A percentile compares a stretch with the other conserved stretches of the same genome.
These are phyloP conservation scores for Aquanectria penicillioides DNA, from an alignment of 2,329 filamentous ascomycete species.

Conservation along the genomic window DNA sequence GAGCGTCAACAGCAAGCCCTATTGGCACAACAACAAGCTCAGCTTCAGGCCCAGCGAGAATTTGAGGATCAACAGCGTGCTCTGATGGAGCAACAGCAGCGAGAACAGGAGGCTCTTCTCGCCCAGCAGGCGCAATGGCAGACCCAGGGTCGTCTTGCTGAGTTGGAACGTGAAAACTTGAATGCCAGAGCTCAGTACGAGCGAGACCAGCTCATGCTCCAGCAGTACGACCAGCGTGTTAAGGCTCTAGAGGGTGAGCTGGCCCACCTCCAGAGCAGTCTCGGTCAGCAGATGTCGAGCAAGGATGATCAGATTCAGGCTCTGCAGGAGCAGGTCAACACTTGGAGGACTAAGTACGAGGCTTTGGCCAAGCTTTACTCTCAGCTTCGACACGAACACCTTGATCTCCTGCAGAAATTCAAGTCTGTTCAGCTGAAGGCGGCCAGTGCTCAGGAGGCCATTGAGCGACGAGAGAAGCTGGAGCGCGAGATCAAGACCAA, in stretches of 20 bases:
- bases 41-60: conserved; percentile 88
- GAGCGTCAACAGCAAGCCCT: conserved; percentile 87
- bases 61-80: conserved; percentile 95
- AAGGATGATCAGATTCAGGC: conserved; percentile 95
- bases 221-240: conserved; percentile 95
- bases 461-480: conserved; percentile 92
- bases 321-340: conserved; percentile 96
- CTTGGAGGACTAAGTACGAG: conserved; percentile 97
- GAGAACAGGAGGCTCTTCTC: conserved; percentile 90
- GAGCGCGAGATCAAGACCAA: conserved; percentile 99
- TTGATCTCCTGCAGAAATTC: conserved; percentile 95
- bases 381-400: conserved; percentile 91
- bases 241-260: conserved; percentile 93
- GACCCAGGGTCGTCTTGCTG: conserved; percentile 93
- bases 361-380: conserved; percentile 96
- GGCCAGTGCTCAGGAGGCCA: conserved; percentile 95
- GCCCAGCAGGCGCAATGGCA: conserved; percentile 92
- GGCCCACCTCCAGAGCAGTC: conserved; percentile 81
- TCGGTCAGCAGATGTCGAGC: conserved; percentile 84
- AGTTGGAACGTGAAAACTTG: conserved; percentile 94
- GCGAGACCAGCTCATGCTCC: conserved; percentile 94
- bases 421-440: conserved; percentile 97
- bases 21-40: conserved; percentile 81
- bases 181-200: conserved; percentile 96
- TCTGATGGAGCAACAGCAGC: conserved; percentile 87